Base-by-base conservation (phyloP, 2,329 filamentous ascomycete species). In the Colletotrichum paranaense region DNA sequence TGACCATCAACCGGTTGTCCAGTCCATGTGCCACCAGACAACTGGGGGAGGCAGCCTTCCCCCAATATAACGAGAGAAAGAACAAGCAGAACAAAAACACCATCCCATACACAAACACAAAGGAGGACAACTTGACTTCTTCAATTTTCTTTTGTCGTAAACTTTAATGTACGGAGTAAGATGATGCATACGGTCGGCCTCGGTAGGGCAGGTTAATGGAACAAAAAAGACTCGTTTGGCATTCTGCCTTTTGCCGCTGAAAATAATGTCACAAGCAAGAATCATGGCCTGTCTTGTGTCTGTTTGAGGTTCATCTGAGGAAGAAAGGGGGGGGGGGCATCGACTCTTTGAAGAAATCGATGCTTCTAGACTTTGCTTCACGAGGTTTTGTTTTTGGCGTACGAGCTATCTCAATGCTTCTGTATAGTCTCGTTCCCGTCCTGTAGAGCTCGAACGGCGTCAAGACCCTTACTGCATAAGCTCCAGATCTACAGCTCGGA, bases 61-160 rank as follows among this genome's bases (percentile, higher is more conserved):
- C 22, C 28, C n/a, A 6, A 28, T 16, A 49, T 42, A 49, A 49
- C 42, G 42, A 49, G 19, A 24, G 22, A 53, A 32, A n/a, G 28
- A 64, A 35, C 12, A 55, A 53, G 28, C 19, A 49, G 28, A 64
- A 46, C 28, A 64, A 49, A 30, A 19, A 22, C 22, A 57, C 38
- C 46, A n/a, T 46, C 30, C 38, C 24, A 53, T 42, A n/a, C 66
- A 35, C 38, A 42, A 16, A 19, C 38, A 16, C 38, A 42, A 62
- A 38, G 32, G 57, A 57, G 56, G 49, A 72, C 30, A 3, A 42
- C 19, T 57, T 52, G 46, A 35, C 68, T 63, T 65, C 28, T 63
- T 42, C 68, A 35, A 72, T 74, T 74, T 74, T 74, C 72, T 68
- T 74, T 74, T 74, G 72, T 74, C 68, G 58, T 67, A 72, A 74